Evolutionary conservation across 768 basidiomycete genomes (phyloP).

Genomic region (Fibroporia radiculosa): DNA sequence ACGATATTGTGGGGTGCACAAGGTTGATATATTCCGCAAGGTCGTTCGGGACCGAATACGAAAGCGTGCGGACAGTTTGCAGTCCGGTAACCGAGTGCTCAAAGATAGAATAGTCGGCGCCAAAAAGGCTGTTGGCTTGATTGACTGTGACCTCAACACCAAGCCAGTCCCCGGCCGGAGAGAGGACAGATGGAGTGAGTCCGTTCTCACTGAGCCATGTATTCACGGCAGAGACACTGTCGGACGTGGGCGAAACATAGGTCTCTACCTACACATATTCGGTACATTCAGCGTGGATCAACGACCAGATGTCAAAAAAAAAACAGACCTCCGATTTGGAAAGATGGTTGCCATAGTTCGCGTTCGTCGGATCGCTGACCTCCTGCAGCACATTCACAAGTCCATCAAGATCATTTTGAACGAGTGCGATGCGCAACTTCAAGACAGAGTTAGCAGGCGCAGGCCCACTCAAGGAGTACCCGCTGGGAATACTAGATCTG

Average conservation of each 20-base stretch:
- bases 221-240: slow-evolving; percentile 18
- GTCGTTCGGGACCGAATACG: slow-evolving; percentile 23
- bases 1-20: slow-evolving; percentile 22
- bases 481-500: no score
- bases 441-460: slow-evolving; percentile 23
- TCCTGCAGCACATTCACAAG: slow-evolving; percentile 27
- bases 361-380: slow-evolving; percentile 30
- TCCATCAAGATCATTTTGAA: slow-evolving; percentile 25
- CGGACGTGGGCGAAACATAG: slow-evolving; percentile 15
- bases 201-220: slow-evolving; percentile 20
- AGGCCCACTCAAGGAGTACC: slow-evolving; percentile 23
- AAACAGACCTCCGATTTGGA: slow-evolving; percentile 23
- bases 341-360: slow-evolving; percentile 27
- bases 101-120: slow-evolving; percentile 22
- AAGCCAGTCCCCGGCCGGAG: slow-evolving; percentile 24
- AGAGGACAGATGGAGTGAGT: slow-evolving; percentile 15
- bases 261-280: slow-evolving; percentile 6
- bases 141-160: slow-evolving; percentile 17
- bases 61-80: slow-evolving; percentile 21
- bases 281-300: background rate
- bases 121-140: slow-evolving; percentile 23
- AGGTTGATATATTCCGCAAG: slow-evolving; percentile 21
- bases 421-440: slow-evolving; percentile 29
- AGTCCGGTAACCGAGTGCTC: slow-evolving; percentile 16
- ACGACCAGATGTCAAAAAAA: no score